Percentiles rank a stretch among this genome's conserved stretches.
Evolutionary conservation across 2,329 filamentous ascomycete species (phyloP).

Genomic region (Rachicladosporium sp.): DNA sequence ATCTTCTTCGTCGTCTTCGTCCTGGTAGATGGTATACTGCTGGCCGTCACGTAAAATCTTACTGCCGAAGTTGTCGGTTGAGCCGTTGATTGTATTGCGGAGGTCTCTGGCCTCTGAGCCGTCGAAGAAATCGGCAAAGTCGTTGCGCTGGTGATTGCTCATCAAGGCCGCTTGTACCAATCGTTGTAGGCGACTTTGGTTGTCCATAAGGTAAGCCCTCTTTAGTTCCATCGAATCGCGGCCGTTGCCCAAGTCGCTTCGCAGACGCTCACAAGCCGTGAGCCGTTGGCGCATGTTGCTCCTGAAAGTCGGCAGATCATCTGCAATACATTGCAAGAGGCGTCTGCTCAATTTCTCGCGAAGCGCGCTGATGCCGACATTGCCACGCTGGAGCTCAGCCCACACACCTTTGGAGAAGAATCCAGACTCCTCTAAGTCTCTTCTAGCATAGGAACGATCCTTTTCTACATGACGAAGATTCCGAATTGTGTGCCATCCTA

Average conservation of each 20-base stretch:
- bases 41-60: neutral
- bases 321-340: neutral
- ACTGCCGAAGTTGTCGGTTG: neutral
- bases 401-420: neutral
- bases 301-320: neutral
- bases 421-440: neutral
- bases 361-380: neutral
- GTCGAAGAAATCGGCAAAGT: neutral
- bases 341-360: neutral
- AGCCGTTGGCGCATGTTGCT: neutral
- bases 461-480: neutral
- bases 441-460: neutral
- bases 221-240: neutral
- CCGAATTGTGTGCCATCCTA: neutral
- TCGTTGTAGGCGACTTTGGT: neutral
- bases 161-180: neutral
- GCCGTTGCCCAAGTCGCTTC: neutral
- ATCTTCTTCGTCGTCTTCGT: neutral
- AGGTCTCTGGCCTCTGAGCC: neutral
- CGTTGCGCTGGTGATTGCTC: neutral
- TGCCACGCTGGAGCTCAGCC: neutral
- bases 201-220: neutral
- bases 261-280: neutral
- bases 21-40: neutral
- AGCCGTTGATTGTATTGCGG: neutral